A percentile compares a stretch with the other conserved stretches of the same genome.
These are phyloP conservation scores for Leccinum longicurvipes DNA, from an alignment of 768 basidiomycete genomes.

Conservation along the genomic window DNA sequence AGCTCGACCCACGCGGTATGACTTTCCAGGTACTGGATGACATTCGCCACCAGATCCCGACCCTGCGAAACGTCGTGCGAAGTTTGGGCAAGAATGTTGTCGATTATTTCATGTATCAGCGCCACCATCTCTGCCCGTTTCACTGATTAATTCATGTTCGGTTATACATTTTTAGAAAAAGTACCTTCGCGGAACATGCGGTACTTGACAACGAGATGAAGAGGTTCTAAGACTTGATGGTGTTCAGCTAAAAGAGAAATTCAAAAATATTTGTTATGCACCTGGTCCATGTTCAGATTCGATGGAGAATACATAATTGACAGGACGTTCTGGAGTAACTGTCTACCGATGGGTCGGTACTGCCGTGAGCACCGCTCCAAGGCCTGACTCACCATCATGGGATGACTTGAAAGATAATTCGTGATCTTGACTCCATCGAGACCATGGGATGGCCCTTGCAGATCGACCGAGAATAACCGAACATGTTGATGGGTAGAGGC, in stretches of 20 bases:
- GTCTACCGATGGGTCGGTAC: slow-evolving; percentile 46
- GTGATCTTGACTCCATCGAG: slow-evolving; percentile 51
- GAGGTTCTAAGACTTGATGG: slow-evolving; percentile 54
- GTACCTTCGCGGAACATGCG: slow-evolving; percentile 81
- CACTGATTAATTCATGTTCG: slow-evolving; percentile 5
- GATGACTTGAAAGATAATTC: slow-evolving; percentile 44
- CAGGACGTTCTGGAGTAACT: slow-evolving; percentile 70
- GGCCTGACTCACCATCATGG: slow-evolving; percentile 44
- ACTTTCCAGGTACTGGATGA: slow-evolving; percentile 58
- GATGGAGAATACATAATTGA: slow-evolving; percentile 79
- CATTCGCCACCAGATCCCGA: slow-evolving; percentile 42
- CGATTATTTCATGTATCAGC: slow-evolving; percentile 51
- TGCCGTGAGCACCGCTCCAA: neutral
- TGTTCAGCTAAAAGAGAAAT: slow-evolving; percentile 8
- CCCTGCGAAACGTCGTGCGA: slow-evolving; percentile 36
- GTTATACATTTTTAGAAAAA: neutral
- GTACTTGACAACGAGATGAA: slow-evolving; percentile 67
- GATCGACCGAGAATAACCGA: slow-evolving; percentile 61
- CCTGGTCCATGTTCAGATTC: slow-evolving; percentile 61
- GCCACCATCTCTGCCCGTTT: slow-evolving; percentile 58
- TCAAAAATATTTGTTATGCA: slow-evolving; percentile 24
- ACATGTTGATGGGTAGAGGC: slow-evolving; percentile 75
- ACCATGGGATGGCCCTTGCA: slow-evolving; percentile 45
- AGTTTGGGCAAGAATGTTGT: slow-evolving; percentile 37
- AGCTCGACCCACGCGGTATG: slow-evolving; percentile 66